phyloP scores from a whole-genome alignment of 1,284 basidiomycete species.

The Blastosporella zonata region DNA sequence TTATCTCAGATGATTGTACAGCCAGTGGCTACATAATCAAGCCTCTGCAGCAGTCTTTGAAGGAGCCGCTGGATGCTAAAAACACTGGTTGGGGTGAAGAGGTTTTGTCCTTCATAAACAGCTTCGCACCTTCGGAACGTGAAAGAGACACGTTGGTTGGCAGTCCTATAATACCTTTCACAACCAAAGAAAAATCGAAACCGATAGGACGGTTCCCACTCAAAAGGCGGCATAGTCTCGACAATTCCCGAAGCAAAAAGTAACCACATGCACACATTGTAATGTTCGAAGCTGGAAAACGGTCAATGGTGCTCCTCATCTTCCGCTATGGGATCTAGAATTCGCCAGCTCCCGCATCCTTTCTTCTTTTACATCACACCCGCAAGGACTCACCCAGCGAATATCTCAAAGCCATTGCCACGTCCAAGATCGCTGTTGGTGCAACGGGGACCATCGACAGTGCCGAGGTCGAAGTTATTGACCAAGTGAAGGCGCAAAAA shows the following conservation, averaged over 20 bases:
- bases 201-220: too few relatives aligned
- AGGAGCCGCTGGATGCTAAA: neutral
- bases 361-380: neutral
- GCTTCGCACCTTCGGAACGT: too few relatives aligned
- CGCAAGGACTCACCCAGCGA: neutral
- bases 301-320: slow-evolving; percentile 4
- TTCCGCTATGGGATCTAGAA: slow-evolving; percentile 10
- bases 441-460: neutral
- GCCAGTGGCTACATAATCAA: neutral
- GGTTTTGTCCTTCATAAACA: neutral
- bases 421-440: slow-evolving; percentile 5
- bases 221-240: too few relatives aligned
- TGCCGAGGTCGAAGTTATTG: neutral
- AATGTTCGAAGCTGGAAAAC: neutral
- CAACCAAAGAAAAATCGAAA: too few relatives aligned
- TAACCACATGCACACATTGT: too few relatives aligned
- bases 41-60: neutral
- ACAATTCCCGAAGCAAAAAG: too few relatives aligned
- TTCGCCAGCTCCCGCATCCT: slow-evolving; percentile 10
- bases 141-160: too few relatives aligned
- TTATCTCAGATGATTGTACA: neutral
- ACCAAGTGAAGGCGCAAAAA: slow-evolving; percentile 1
- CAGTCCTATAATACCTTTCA: too few relatives aligned
- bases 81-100: neutral
- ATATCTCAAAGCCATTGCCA: slow-evolving; percentile 6